A percentile compares a stretch with the other conserved stretches of the same genome.
phyloP scores from a whole-genome alignment of 129 eudicot genomes.

The Arctium minus region DNA sequence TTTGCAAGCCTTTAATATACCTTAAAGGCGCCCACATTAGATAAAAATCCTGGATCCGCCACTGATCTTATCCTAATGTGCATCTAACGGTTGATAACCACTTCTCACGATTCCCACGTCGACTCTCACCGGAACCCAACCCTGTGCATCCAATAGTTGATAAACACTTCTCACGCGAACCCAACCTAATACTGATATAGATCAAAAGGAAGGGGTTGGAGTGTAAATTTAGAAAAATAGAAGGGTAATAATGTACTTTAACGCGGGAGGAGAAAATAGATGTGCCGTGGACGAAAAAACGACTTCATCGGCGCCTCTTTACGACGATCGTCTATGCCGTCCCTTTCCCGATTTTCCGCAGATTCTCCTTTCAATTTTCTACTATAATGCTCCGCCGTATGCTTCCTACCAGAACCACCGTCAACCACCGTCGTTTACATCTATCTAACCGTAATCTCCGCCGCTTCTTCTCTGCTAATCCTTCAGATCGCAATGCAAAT shows the following conservation, averaged over 20 bases:
- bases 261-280: not conserved
- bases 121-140: no score
- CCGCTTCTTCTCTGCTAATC: conserved; percentile 33
- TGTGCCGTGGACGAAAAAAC: conserved; percentile 1
- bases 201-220: not conserved
- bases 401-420: conserved; percentile 6
- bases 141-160: no score
- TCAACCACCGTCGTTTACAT: conserved; percentile 17
- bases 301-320: conserved; percentile 8
- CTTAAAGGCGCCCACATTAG: no score
- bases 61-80: no score
- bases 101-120: no score
- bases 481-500: conserved; percentile 24
- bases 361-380: conserved; percentile 4
- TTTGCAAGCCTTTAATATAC: no score
- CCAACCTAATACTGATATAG: no score
- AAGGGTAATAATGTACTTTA: not conserved
- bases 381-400: conserved; percentile 33
- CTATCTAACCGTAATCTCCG: conserved; percentile 9
- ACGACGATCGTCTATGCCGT: not conserved
- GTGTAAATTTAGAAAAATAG: not conserved
- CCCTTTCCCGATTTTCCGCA: not conserved
- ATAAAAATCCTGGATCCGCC: no score
- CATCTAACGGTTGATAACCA: no score
- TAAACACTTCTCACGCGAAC: no score